A percentile compares a stretch with the other conserved stretches of the same genome.
phyloP scores from a whole-genome alignment of 1,139 yeast genomes.

The Yamadazyma aaseri region DNA sequence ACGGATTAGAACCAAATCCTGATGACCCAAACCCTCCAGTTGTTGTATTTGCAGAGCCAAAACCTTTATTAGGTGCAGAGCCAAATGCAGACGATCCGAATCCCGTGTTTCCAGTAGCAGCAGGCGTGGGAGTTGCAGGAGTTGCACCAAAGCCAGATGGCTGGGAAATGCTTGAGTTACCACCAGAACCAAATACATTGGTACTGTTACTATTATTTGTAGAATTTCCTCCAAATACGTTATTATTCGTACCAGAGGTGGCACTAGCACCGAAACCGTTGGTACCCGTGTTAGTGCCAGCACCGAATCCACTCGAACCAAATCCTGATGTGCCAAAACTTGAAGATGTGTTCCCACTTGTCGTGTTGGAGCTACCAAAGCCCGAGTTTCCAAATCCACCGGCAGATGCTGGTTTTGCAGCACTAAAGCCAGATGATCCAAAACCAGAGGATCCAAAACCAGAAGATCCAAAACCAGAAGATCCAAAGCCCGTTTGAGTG shows the following conservation, averaged over 20 bases:
- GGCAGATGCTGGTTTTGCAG: conserved; percentile 3
- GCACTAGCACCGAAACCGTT: too few relatives aligned
- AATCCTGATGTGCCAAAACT: conserved; percentile 10
- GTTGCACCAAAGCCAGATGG: conserved; percentile 10
- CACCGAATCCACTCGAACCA: conserved; percentile 7
- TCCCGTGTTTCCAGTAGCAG: conserved; percentile 4
- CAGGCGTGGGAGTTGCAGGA: conserved; percentile 4
- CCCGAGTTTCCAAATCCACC: conserved; percentile 6
- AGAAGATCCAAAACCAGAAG: conserved; percentile 10
- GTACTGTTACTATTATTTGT: conserved; percentile 1
- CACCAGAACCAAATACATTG: conserved; percentile 10
- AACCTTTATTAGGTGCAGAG: neutral
- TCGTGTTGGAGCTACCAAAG: conserved; percentile 5
- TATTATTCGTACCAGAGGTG: too few relatives aligned
- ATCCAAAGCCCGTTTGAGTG: conserved; percentile 10
- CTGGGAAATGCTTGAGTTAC: neutral
- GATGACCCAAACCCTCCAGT: conserved; percentile 4
- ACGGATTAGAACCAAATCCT: conserved; percentile 7
- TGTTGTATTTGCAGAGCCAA: neutral
- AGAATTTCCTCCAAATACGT: too few relatives aligned
- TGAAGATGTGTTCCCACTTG: too few relatives aligned
- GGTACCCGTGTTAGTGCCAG: neutral
- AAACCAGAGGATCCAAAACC: conserved; percentile 12
- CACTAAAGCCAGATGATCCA: conserved; percentile 9
- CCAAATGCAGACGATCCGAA: conserved; percentile 11